Evolutionary conservation across 192 early-diverging fungal species (phyloP).

Genomic region (Podila epicladia): DNA sequence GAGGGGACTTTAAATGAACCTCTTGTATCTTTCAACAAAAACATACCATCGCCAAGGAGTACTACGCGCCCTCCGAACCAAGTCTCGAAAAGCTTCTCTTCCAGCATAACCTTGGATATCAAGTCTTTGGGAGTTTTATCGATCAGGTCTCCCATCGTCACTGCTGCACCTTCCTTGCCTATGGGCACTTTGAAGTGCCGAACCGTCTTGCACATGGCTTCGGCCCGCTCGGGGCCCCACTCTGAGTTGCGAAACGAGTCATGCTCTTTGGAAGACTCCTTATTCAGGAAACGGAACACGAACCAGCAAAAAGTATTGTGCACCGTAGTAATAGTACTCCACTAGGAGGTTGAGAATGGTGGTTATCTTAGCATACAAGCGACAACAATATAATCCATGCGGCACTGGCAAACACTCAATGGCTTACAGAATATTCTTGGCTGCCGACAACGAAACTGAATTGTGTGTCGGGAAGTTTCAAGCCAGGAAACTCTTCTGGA

Average conservation of each 20-base stretch:
- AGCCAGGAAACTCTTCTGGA: conserved; percentile 22
- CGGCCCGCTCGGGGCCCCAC: neutral
- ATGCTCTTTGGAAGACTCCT: conserved; percentile 1
- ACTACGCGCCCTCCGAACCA: conserved; percentile 18
- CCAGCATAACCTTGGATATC: conserved; percentile 30
- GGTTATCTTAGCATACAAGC: no score
- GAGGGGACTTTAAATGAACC: no score
- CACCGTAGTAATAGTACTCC: conserved; percentile 9
- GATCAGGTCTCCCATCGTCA: conserved; percentile 25
- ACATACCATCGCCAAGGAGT: conserved; percentile 34
- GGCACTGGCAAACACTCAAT: neutral
- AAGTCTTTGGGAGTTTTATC: conserved; percentile 17
- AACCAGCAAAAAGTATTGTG: conserved; percentile 12
- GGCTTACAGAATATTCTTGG: neutral
- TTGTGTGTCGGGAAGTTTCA: conserved; percentile 11
- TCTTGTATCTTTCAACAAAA: no score
- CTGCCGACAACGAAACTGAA: neutral
- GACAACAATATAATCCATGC: no score
- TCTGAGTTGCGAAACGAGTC: conserved; percentile 20
- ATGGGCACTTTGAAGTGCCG: neutral
- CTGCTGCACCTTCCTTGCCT: neutral
- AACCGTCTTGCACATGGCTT: neutral
- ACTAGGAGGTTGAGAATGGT: conserved; percentile 1
- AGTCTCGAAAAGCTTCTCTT: conserved; percentile 42
- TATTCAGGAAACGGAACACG: conserved; percentile 3